These are phyloP conservation scores for Parascedosporium putredinis DNA, from an alignment of 2,329 filamentous ascomycete genomes.

Conservation along the genomic window DNA sequence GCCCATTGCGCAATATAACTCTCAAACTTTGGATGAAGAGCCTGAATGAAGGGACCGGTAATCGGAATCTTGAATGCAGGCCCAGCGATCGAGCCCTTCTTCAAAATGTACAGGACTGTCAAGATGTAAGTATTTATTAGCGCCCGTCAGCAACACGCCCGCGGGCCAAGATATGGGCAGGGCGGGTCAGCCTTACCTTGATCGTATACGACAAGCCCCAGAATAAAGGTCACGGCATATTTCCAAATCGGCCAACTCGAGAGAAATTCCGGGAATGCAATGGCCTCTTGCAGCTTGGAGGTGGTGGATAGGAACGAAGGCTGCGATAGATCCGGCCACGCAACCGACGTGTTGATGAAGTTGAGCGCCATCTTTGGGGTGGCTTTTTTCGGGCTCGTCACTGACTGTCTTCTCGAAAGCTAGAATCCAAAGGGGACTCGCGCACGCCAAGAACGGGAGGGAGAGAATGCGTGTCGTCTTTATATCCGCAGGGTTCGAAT, in stretches of 20 bases:
- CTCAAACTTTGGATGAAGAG: conserved; percentile 62
- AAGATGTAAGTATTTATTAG: too few species aligned
- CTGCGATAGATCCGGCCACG: neutral
- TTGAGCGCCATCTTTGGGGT: neutral
- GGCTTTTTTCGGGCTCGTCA: too few species aligned
- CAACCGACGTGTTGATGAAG: neutral
- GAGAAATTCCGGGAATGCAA: conserved; percentile 2
- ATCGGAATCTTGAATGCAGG: conserved; percentile 55
- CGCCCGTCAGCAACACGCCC: neutral
- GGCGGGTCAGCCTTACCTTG: conserved; percentile 20
- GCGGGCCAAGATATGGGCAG: neutral
- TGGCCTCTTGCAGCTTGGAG: neutral
- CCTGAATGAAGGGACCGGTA: conserved; percentile 68
- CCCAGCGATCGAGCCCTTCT: conserved; percentile 53
- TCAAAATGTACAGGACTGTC: conserved; percentile 50
- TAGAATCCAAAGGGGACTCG: too few species aligned
- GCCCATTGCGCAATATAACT: conserved; percentile 68
- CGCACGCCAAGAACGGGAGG: too few species aligned
- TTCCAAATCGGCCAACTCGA: conserved; percentile 19
- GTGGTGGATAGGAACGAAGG: too few species aligned
- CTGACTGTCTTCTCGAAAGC: too few species aligned
- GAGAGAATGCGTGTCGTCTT: too few species aligned
- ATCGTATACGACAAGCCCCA: conserved; percentile 26
- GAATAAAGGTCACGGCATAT: conserved; percentile 20
- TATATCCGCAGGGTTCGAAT: too few species aligned